Evolutionary conservation across 805 yeast genomes (phyloP), one percentile per base, ranked within the genome.

Genomic region (Lachancea waltii): DNA sequence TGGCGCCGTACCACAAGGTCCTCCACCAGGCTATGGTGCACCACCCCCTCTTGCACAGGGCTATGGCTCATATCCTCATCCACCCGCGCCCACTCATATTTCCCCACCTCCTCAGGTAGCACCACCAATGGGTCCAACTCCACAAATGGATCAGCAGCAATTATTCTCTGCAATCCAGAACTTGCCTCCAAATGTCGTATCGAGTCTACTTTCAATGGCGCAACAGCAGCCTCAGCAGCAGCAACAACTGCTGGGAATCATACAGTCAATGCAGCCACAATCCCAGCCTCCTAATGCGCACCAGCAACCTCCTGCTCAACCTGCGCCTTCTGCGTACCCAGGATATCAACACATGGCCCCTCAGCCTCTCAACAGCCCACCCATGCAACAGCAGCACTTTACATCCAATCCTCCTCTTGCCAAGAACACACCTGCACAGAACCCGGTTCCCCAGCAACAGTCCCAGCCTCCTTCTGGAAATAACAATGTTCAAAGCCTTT

Each of bases 401-500:
- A 49, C 40, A 30, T 48, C 44, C 29, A 20, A 11, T 13, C 18
- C 20, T 4, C 58, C 53, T 36, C 56, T 49, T 30, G 39, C 33
- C 5, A 36, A 32, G 15, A 43, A 40, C 26, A 40, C 46, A 9
- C 37, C 37, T n/a, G 22, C 37, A 11, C 37, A 34, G 15, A 34
- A 34, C 26, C 37, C 37, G 16, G 30, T 34, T 15, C 41, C 43
- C 11, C 49, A 44, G 42, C 49, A 32, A 26, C 44, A 35, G 39
- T 29, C 35, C 30, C 34, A 21, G 20, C 39, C 51, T 16, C 50
- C 45, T 28, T 52, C 49, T 33, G 51, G 56, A 20, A 53, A 57
- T 26, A 56, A 50, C 40, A 60, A 58, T 38, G 68, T 64, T 19
- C 63, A 63, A 49, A 56, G 63, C 38, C 48, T 65, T 31, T 45